Evolutionary conservation across 1,284 basidiomycete genomes (phyloP).

Genomic region (Apiotrichum laibachii): DNA sequence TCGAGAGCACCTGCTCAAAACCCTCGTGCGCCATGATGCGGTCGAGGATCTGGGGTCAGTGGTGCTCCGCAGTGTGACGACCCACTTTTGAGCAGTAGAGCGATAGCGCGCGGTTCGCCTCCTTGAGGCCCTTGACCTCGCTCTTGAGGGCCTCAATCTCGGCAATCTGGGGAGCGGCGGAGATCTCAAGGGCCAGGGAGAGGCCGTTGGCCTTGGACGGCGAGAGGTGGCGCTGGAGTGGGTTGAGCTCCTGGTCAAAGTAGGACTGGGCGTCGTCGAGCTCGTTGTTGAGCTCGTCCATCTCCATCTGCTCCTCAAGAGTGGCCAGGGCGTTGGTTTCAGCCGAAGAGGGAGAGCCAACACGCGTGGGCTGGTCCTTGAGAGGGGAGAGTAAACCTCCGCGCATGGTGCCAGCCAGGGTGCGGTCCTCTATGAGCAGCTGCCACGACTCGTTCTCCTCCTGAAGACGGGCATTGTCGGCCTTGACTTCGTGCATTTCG

Average conservation of each 20-base stretch:
- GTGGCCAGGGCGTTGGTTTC: conserved; percentile 22
- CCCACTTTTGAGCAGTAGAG: conserved; percentile 80
- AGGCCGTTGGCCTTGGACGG: conserved; percentile 50
- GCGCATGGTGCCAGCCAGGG: conserved; percentile 77
- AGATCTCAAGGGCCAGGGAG: conserved; percentile 77
- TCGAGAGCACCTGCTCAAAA: conserved; percentile 86
- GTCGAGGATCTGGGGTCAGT: conserved; percentile 66
- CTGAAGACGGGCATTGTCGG: conserved; percentile 38
- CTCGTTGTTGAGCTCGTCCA: conserved; percentile 40
- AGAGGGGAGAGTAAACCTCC: conserved; percentile 34
- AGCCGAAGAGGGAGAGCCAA: not conserved
- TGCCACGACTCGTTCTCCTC: conserved; percentile 96
- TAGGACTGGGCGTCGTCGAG: conserved; percentile 28
- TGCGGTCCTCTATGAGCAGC: conserved; percentile 81
- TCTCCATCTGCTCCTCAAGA: conserved; percentile 43
- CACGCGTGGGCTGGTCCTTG: not conserved
- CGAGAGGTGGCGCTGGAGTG: not conserved
- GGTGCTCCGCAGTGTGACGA: not conserved
- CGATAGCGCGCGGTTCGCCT: conserved; percentile 89
- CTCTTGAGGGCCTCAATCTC: conserved; percentile 72
- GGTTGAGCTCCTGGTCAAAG: conserved; percentile 33
- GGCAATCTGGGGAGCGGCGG: conserved; percentile 57
- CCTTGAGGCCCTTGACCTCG: conserved; percentile 85
- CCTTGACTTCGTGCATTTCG: conserved; percentile 42
- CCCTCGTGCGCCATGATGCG: conserved; percentile 89